A percentile compares a stretch with the other conserved stretches of the same genome.
These are phyloP conservation scores for Cryptococcus jaspeensis DNA, from an alignment of 1,284 basidiomycete genomes.

Conservation along the genomic window DNA sequence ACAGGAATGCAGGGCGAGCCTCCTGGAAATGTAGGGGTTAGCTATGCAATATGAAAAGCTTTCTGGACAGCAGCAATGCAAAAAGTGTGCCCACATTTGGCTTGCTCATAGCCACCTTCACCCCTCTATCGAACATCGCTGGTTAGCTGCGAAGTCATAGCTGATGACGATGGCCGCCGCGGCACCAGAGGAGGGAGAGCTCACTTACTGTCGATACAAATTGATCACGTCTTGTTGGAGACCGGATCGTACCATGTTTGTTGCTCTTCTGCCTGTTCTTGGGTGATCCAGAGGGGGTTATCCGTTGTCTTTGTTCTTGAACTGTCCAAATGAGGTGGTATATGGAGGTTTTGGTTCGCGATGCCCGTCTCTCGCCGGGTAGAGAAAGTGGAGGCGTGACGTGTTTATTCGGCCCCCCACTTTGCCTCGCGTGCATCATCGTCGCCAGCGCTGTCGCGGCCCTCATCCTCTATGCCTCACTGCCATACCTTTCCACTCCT, in stretches of 20 bases:
- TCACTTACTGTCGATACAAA: slow-evolving; percentile 45
- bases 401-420: slow-evolving; percentile 2
- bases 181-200: not conserved
- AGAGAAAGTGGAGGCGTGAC: not conserved
- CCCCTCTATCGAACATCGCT: slow-evolving; percentile 24
- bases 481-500: not conserved
- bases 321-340: not conserved
- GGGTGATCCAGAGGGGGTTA: not conserved
- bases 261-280: not conserved
- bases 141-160: slow-evolving; percentile 3
- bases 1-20: slow-evolving; percentile 38
- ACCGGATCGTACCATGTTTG: slow-evolving; percentile 43
- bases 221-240: slow-evolving; percentile 50
- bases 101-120: slow-evolving; percentile 40
- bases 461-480: slow-evolving; percentile 3
- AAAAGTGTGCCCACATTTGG: slow-evolving; percentile 22
- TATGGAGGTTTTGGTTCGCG: not conserved
- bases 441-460: slow-evolving; percentile 19
- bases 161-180: not conserved
- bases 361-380: not conserved
- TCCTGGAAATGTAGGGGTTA: slow-evolving; percentile 13
- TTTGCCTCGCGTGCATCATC: slow-evolving; percentile 6
- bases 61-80: not conserved
- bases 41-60: not conserved
- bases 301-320: not conserved